A percentile compares a stretch with the other conserved stretches of the same genome.
Evolutionary conservation across 2,329 filamentous ascomycete species (phyloP).

Genomic region (Lachnellula occidentalis): DNA sequence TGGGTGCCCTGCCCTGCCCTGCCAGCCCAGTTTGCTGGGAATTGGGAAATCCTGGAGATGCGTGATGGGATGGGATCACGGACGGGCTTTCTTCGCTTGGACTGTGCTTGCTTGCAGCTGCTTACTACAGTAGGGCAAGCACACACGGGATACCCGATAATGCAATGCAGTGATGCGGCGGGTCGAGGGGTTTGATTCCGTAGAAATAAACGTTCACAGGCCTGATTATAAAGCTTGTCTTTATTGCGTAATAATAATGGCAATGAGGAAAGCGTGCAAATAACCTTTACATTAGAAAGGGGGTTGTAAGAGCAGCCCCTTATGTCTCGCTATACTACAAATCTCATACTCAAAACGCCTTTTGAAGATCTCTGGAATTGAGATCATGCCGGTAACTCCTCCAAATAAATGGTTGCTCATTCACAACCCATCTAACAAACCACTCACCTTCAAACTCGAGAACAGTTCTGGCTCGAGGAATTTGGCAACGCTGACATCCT

Average conservation of each 20-base stretch:
- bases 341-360: constrained; percentile 12
- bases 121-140: neutral
- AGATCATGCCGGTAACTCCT: constrained; percentile 18
- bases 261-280: neutral
- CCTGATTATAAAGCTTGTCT: neutral
- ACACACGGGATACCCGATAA: neutral
- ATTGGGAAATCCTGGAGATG: neutral
- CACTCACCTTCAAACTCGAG: constrained; percentile 79
- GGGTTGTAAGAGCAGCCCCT: neutral
- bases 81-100: too few species aligned
- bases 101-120: neutral
- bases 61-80: too few species aligned
- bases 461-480: constrained; percentile 95
- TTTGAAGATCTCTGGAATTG: constrained; percentile 5
- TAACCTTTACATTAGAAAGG: neutral
- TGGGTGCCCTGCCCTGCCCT: too few species aligned
- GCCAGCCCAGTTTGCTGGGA: neutral
- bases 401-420: constrained; percentile 4
- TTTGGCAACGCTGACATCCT: constrained; percentile 93
- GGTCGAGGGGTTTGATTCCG: neutral
- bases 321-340: constrained; percentile 8
- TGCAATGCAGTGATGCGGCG: neutral
- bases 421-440: constrained; percentile 62
- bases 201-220: neutral
- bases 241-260: neutral